Evolutionary conservation across 148 eudicot species (phyloP).

Genomic region (Silene uniflora): DNA sequence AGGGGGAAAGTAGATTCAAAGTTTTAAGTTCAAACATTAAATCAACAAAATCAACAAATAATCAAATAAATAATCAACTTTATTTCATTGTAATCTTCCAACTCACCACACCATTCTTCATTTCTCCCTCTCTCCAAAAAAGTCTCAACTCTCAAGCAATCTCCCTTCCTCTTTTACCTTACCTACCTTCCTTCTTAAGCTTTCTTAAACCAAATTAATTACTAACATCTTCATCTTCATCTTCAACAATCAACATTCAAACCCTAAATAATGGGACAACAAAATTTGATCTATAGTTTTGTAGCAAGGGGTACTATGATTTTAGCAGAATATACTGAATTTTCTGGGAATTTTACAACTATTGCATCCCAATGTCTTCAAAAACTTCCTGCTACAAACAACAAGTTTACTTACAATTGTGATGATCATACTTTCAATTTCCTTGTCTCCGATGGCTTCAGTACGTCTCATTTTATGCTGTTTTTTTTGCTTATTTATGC

Average conservation of each 20-base stretch:
- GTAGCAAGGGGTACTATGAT: slow-evolving; percentile 45
- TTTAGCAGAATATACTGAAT: slow-evolving; percentile 46
- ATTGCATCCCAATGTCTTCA: slow-evolving; percentile 52
- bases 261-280: slow-evolving; percentile 37
- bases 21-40: no score
- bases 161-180: background rate
- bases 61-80: no score
- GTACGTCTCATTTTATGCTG: slow-evolving; percentile 22
- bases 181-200: background rate
- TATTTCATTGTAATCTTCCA: background rate
- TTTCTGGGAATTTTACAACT: slow-evolving; percentile 40
- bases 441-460: slow-evolving; percentile 51
- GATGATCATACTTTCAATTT: slow-evolving; percentile 51
- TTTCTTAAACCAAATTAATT: background rate
- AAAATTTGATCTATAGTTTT: slow-evolving; percentile 47
- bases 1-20: no score
- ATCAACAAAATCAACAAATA: no score
- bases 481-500: background rate
- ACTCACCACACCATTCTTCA: background rate
- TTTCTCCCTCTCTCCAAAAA: background rate
- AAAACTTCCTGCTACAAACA: slow-evolving; percentile 48
- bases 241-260: background rate
- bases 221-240: background rate
- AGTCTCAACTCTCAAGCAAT: slow-evolving; percentile 12
- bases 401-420: slow-evolving; percentile 50